Percentiles rank a stretch among this genome's conserved stretches.
These are phyloP conservation scores for Canna indica DNA, from an alignment of 176 grass and related monocot genomes.

Conservation along the genomic window DNA sequence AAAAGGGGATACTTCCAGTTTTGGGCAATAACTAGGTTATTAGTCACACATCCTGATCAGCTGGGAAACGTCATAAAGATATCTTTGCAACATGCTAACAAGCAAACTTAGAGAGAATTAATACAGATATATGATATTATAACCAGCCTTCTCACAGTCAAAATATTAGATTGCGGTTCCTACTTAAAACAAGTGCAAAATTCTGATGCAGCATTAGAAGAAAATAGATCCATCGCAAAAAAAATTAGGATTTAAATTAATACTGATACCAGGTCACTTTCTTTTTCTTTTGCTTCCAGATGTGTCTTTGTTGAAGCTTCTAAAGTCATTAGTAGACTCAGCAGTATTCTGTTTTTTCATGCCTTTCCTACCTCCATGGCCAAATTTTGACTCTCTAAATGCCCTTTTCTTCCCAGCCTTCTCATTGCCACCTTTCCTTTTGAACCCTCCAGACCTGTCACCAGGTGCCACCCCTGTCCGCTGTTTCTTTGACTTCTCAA, in stretches of 20 bases:
- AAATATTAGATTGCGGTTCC: too few relatives aligned
- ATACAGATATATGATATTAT: too few relatives aligned
- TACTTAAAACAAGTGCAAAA: neutral
- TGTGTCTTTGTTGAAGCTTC: slow-evolving; percentile 43
- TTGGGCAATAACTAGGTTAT: too few relatives aligned
- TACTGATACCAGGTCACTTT: slow-evolving; percentile 31
- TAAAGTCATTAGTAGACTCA: slow-evolving; percentile 67
- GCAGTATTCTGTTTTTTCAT: slow-evolving; percentile 83
- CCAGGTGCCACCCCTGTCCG: slow-evolving; percentile 66
- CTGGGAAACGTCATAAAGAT: too few relatives aligned
- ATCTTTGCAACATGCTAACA: too few relatives aligned
- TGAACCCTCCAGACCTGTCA: slow-evolving; percentile 61
- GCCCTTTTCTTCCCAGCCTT: slow-evolving; percentile 41
- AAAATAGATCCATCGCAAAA: neutral
- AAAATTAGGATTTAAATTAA: neutral
- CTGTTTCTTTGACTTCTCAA: slow-evolving; percentile 53
- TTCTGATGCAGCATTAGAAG: neutral
- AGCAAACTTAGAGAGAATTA: too few relatives aligned
- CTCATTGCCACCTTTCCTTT: slow-evolving; percentile 14
- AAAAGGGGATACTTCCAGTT: too few relatives aligned
- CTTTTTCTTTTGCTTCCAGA: slow-evolving; percentile 40
- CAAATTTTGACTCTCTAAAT: slow-evolving; percentile 58
- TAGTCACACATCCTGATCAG: too few relatives aligned
- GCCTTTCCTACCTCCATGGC: slow-evolving; percentile 76
- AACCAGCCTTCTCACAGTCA: too few relatives aligned